Conservation (phyloP, 345 rosid species). For the Aquilaria malaccensis region DNA sequence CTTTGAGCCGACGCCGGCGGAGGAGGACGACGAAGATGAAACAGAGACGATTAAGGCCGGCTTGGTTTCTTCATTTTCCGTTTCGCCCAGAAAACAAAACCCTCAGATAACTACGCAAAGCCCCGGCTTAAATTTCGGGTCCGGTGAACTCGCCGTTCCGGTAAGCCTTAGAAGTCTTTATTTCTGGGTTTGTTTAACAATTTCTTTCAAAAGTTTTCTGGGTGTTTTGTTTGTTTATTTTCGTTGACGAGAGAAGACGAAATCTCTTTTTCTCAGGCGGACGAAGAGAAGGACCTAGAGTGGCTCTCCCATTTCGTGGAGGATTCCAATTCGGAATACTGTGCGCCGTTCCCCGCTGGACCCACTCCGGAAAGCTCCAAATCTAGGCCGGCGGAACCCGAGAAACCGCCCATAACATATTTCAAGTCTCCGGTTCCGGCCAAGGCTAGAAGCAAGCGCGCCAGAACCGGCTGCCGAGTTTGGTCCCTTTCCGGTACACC, state of each 20-base stretch:
- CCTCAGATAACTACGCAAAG: constrained; percentile 10
- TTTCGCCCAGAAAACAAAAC: constrained; percentile 14
- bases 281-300: constrained; percentile 64
- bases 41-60: constrained; percentile 16
- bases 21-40: constrained; percentile 17
- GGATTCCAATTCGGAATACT: constrained; percentile 61
- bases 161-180: constrained; percentile 19
- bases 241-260: constrained; percentile 2
- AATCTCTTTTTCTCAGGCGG: constrained; percentile 41
- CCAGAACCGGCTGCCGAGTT: constrained; percentile 40
- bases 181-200: neutral
- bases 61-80: constrained; percentile 14
- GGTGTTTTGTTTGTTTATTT: constrained; percentile 1
- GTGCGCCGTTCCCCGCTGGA: constrained; percentile 36
- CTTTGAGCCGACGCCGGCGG: constrained; percentile 23
- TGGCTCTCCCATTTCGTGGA: constrained; percentile 91
- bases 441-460: constrained; percentile 80
- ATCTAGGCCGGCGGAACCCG: constrained; percentile 17
- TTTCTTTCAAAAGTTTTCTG: neutral
- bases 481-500: constrained; percentile 59
- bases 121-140: constrained; percentile 26
- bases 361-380: constrained; percentile 20
- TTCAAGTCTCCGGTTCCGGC: constrained; percentile 52
- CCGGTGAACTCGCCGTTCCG: constrained; percentile 60
- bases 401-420: constrained; percentile 12